Conservation (phyloP, 176 grass and related monocot genomes). For the Carex pumila region DNA sequence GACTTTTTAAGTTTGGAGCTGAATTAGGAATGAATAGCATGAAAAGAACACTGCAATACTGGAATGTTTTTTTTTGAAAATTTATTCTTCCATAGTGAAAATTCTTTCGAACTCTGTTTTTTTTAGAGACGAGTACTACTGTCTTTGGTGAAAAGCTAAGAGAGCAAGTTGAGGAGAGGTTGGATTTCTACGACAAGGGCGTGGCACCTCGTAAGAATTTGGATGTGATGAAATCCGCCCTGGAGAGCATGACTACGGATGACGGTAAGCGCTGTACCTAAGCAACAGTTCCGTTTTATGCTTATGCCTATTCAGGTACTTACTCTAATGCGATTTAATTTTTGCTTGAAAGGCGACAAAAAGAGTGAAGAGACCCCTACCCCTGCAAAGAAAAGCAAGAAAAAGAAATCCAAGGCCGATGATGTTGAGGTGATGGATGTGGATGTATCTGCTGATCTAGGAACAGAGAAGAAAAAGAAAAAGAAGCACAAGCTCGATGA, state of each 20-base stretch:
- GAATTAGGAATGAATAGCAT: background rate
- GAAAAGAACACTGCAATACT: background rate
- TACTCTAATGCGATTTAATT: background rate
- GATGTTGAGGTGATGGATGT: conserved; percentile 51
- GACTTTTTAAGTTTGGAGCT: background rate
- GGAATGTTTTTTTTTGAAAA: background rate
- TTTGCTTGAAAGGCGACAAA: conserved; percentile 3
- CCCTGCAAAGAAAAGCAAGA: conserved; percentile 53
- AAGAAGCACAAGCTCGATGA: conserved; percentile 56
- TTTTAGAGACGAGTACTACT: conserved; percentile 50
- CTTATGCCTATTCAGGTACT: background rate
- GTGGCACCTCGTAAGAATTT: conserved; percentile 85
- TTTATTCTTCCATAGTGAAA: background rate
- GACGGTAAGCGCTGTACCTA: conserved; percentile 32
- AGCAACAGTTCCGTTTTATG: background rate
- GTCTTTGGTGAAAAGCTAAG: conserved; percentile 79
- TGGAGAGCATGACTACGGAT: conserved; percentile 38
- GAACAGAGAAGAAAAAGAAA: conserved; percentile 70
- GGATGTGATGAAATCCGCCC: conserved; percentile 89
- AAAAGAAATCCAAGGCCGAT: conserved; percentile 44
- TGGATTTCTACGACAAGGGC: conserved; percentile 95
- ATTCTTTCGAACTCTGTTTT: background rate
- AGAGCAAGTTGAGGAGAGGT: conserved; percentile 92
- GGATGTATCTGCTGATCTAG: conserved; percentile 44
- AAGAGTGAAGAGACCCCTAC: conserved; percentile 14